These are phyloP conservation scores for Cymbopogon flexuosus DNA, from an alignment of 202 grass and related monocot species.

Conservation along the genomic window DNA sequence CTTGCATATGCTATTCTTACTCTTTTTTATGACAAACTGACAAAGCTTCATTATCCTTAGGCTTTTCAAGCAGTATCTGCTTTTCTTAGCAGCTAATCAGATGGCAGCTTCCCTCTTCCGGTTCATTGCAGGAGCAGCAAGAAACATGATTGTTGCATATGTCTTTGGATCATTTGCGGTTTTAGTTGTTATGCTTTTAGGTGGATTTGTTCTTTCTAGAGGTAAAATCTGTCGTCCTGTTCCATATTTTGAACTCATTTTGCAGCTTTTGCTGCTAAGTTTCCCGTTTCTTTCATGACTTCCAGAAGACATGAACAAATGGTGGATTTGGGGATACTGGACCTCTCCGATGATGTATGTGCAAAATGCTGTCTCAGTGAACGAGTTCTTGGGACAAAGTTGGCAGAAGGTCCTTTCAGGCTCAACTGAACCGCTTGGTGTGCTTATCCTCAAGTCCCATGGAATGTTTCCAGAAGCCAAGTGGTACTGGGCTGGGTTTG, in stretches of 20 bases:
- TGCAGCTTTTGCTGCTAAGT: not conserved
- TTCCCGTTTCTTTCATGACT: not conserved
- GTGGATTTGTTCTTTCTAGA: slow-evolving; percentile 54
- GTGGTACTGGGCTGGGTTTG: slow-evolving; percentile 65
- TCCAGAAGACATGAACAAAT: slow-evolving; percentile 73
- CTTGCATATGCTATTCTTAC: not conserved
- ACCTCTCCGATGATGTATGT: slow-evolving; percentile 49
- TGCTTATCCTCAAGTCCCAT: slow-evolving; percentile 34
- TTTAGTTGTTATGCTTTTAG: slow-evolving; percentile 48
- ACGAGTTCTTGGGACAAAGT: slow-evolving; percentile 61
- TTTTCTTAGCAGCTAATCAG: slow-evolving; percentile 54
- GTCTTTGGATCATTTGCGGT: slow-evolving; percentile 54
- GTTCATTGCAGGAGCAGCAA: slow-evolving; percentile 47
- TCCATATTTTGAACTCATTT: not conserved
- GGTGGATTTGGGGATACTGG: slow-evolving; percentile 98
- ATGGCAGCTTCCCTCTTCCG: slow-evolving; percentile 42
- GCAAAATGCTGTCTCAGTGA: slow-evolving; percentile 49
- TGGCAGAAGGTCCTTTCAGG: slow-evolving; percentile 41
- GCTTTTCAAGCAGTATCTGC: slow-evolving; percentile 72
- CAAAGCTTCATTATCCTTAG: not conserved
- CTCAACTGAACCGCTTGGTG: slow-evolving; percentile 32
- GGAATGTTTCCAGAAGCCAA: slow-evolving; percentile 59
- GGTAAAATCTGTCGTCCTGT: not conserved
- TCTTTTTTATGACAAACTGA: not conserved
- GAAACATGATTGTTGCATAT: slow-evolving; percentile 66